Conservation (phyloP, 2,329 filamentous ascomycete species). For the Phialophora macrospora region DNA sequence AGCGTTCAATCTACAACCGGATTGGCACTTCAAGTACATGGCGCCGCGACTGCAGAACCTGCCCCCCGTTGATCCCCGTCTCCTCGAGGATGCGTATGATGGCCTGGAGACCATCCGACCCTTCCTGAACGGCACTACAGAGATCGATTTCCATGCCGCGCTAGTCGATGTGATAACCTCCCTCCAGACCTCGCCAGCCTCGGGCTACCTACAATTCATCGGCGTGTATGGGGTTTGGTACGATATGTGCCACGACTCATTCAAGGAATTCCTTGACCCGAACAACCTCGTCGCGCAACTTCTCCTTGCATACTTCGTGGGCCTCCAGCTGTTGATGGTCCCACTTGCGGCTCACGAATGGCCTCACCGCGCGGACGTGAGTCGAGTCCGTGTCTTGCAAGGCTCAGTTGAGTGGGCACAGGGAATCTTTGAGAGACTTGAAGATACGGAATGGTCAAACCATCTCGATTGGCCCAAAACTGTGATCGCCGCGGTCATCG, state of each 20-base stretch:
- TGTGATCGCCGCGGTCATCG: constrained; percentile 31
- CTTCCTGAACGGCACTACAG: constrained; percentile 43
- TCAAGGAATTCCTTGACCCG: constrained; percentile 52
- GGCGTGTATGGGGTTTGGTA: constrained; percentile 50
- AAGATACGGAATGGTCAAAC: constrained; percentile 39
- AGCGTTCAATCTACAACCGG: constrained; percentile 39
- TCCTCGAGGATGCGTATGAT: constrained; percentile 34
- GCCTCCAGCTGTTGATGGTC: constrained; percentile 52
- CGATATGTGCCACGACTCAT: constrained; percentile 48
- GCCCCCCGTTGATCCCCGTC: constrained; percentile 32
- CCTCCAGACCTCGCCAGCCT: constrained; percentile 29
- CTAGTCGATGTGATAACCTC: constrained; percentile 38
- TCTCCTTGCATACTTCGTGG: constrained; percentile 55
- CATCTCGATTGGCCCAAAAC: constrained; percentile 34
- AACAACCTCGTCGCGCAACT: constrained; percentile 51
- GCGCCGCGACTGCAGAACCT: constrained; percentile 34
- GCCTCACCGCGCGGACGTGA: constrained; percentile 34
- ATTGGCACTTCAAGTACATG: constrained; percentile 38
- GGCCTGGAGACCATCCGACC: constrained; percentile 38
- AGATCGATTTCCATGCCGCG: constrained; percentile 35
- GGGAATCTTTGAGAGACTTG: constrained; percentile 42
- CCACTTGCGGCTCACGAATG: constrained; percentile 46
- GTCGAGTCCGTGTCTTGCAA: constrained; percentile 29
- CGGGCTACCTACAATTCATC: constrained; percentile 51
- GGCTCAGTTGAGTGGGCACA: constrained; percentile 49